Percentiles rank a stretch among this genome's conserved stretches.
Conservation (phyloP, 371 early-diverging fungal genomes). For the Capillidium rhysosporum region DNA sequence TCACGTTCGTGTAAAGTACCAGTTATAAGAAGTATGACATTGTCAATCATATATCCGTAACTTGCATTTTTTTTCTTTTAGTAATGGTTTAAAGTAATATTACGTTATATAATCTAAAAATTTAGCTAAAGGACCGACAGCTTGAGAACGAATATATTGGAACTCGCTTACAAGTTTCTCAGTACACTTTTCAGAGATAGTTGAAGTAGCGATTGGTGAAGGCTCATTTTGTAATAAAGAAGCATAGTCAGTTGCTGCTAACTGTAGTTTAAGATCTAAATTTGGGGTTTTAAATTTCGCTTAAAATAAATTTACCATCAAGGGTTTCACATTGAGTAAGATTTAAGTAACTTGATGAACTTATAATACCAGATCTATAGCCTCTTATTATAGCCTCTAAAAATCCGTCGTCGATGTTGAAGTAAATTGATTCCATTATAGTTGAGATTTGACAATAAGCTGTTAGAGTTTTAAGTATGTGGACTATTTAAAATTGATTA, state of each 20-base stretch:
- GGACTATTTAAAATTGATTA: too few relatives aligned
- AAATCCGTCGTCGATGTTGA: conserved; percentile 81
- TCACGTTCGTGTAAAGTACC: conserved; percentile 96
- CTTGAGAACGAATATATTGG: conserved; percentile 70
- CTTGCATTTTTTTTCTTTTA: conserved; percentile 16
- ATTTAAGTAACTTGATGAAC: conserved; percentile 65
- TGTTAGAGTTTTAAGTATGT: too few relatives aligned
- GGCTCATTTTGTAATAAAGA: conserved; percentile 86
- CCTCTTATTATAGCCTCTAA: conserved; percentile 92
- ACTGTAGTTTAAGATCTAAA: conserved; percentile 70
- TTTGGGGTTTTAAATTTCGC: background rate
- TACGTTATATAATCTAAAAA: conserved; percentile 95
- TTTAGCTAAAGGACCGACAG: conserved; percentile 58
- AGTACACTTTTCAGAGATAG: conserved; percentile 66
- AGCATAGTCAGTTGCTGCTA: conserved; percentile 91
- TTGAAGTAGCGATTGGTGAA: conserved; percentile 84
- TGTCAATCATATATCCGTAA: conserved; percentile 98
- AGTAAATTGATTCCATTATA: conserved; percentile 33
- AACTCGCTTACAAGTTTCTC: conserved; percentile 85
- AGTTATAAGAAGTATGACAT: conserved; percentile 90
- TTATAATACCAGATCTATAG: conserved; percentile 73
- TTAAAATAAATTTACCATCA: conserved; percentile 42
- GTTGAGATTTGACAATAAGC: too few relatives aligned
- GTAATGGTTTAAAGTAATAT: background rate
- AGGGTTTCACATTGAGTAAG: conserved; percentile 95